Conservation (phyloP, 768 basidiomycete genomes). For the Daedalea quercina region DNA sequence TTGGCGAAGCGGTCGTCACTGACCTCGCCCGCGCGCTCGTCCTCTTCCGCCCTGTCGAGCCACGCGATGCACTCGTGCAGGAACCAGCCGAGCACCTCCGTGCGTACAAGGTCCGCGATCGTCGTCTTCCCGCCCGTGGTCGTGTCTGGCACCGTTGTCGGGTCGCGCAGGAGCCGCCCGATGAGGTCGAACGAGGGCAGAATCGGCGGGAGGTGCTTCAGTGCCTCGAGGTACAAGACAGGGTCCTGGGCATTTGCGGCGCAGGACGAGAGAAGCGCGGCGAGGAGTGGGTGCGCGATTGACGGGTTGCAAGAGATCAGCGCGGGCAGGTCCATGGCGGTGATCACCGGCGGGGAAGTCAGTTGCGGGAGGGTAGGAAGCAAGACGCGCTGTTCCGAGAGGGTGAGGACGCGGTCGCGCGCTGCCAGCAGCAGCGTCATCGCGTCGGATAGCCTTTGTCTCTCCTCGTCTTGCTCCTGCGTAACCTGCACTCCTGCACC, state of each 20-base stretch:
- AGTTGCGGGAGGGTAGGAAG: slow-evolving; percentile 40
- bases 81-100: slow-evolving; percentile 65
- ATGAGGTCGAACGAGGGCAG: slow-evolving; percentile 69
- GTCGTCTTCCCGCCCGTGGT: slow-evolving; percentile 44
- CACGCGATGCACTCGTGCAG: slow-evolving; percentile 64
- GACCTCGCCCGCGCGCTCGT: slow-evolving; percentile 59
- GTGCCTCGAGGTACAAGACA: slow-evolving; percentile 53
- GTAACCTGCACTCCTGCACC: slow-evolving; percentile 8
- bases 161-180: slow-evolving; percentile 60
- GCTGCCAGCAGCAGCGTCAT: slow-evolving; percentile 63
- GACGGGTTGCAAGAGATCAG: slow-evolving; percentile 64
- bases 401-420: slow-evolving; percentile 63
- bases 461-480: slow-evolving; percentile 47
- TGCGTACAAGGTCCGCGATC: slow-evolving; percentile 56
- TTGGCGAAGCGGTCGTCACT: slow-evolving; percentile 71
- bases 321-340: slow-evolving; percentile 59
- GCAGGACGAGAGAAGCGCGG: slow-evolving; percentile 41
- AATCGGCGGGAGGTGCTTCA: slow-evolving; percentile 63
- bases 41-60: slow-evolving; percentile 63
- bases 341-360: slow-evolving; percentile 46
- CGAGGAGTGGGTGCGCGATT: slow-evolving; percentile 62
- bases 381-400: slow-evolving; percentile 72
- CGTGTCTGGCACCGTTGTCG: slow-evolving; percentile 37
- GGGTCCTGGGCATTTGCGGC: slow-evolving; percentile 26
- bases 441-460: slow-evolving; percentile 46